Conservation (phyloP, 1,284 basidiomycete species). For the Tilletia walkeri region DNA sequence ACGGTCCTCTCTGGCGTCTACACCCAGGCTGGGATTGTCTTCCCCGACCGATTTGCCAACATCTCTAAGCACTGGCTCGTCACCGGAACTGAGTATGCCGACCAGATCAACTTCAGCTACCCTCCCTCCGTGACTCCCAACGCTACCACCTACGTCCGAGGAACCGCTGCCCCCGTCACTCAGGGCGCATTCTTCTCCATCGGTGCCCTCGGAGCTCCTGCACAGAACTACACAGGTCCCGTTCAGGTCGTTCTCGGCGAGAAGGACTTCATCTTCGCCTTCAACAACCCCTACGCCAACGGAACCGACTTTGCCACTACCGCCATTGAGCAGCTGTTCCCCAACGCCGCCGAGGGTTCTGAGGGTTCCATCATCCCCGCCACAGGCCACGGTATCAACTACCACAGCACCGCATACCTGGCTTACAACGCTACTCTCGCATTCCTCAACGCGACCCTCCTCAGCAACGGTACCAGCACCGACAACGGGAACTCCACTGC, state of each 20-base stretch:
- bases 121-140: slow-evolving; percentile 19
- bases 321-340: slow-evolving; percentile 42
- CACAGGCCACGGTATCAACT: slow-evolving; percentile 53
- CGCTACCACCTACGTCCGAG: slow-evolving; percentile 14
- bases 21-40: slow-evolving; percentile 21
- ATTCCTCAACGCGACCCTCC: slow-evolving; percentile 11
- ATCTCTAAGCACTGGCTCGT: slow-evolving; percentile 21
- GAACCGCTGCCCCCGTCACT: slow-evolving; percentile 24
- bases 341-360: slow-evolving; percentile 32
- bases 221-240: slow-evolving; percentile 22
- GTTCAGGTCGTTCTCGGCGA: slow-evolving; percentile 23
- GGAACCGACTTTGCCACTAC: slow-evolving; percentile 22
- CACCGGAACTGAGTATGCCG: slow-evolving; percentile 19
- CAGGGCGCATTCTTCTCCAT: slow-evolving; percentile 27
- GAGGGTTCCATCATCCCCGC: slow-evolving; percentile 37
- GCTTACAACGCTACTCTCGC: slow-evolving; percentile 18
- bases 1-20: slow-evolving; percentile 21
- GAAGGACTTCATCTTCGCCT: slow-evolving; percentile 27
- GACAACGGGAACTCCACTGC: no score
- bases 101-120: slow-evolving; percentile 23
- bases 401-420: slow-evolving; percentile 25
- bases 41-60: slow-evolving; percentile 19
- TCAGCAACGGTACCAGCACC: not conserved
- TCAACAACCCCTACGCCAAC: slow-evolving; percentile 10
- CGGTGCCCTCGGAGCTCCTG: slow-evolving; percentile 18